Conservation (phyloP, 495 filamentous ascomycete genomes). For the Neurospora sp. region DNA sequence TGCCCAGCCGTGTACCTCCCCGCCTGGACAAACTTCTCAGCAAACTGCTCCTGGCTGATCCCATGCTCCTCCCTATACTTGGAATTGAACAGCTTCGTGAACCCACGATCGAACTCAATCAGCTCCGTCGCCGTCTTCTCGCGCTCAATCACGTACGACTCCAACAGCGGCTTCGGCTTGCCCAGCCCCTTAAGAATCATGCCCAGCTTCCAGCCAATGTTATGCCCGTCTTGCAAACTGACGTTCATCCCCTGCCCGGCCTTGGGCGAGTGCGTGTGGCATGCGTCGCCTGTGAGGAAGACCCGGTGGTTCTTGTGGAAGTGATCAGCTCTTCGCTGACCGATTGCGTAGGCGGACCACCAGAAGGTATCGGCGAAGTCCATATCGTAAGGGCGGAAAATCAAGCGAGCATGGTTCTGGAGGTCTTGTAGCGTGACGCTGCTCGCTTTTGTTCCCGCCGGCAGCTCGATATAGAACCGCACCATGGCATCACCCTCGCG, state of each 20-base stretch:
- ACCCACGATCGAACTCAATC: slow-evolving; percentile 64
- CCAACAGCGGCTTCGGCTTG: slow-evolving; percentile 38
- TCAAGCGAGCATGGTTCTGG: slow-evolving; percentile 45
- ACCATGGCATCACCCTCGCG: slow-evolving; percentile 53
- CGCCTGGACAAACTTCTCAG: slow-evolving; percentile 49
- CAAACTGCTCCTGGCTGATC: slow-evolving; percentile 36
- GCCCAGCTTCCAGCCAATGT: slow-evolving; percentile 75
- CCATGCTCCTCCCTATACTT: slow-evolving; percentile 24
- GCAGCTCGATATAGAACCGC: slow-evolving; percentile 55
- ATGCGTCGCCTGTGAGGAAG: slow-evolving; percentile 61
- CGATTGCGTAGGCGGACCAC: slow-evolving; percentile 59
- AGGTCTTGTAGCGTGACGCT: slow-evolving; percentile 47
- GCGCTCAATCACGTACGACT: slow-evolving; percentile 63
- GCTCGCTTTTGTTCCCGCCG: slow-evolving; percentile 21
- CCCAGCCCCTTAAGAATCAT: slow-evolving; percentile 51
- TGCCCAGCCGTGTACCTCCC: slow-evolving; percentile 57
- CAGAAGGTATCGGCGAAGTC: slow-evolving; percentile 38
- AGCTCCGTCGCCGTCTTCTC: slow-evolving; percentile 58
- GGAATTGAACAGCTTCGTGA: slow-evolving; percentile 50
- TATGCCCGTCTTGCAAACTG: slow-evolving; percentile 44
- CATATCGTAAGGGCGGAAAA: slow-evolving; percentile 43
- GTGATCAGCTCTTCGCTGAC: slow-evolving; percentile 47
- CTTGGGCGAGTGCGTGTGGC: slow-evolving; percentile 64
- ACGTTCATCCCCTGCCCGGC: slow-evolving; percentile 70
- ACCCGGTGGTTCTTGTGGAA: slow-evolving; percentile 49